phyloP scores from a whole-genome alignment of 208 protist species.

The Leishmania aethiopica region DNA sequence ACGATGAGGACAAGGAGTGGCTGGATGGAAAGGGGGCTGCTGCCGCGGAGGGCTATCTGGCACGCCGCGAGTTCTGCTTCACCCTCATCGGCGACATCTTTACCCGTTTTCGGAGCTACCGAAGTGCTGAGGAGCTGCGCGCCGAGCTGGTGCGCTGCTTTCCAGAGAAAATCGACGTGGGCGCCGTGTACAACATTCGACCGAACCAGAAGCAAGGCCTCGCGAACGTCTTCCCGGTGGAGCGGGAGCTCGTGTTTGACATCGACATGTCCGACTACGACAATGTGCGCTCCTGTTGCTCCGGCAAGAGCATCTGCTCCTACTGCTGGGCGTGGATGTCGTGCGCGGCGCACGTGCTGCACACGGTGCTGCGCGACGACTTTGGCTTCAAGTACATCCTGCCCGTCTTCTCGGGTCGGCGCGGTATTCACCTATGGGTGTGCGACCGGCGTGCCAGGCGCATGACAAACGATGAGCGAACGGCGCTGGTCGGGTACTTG shows the following conservation, averaged over 20 bases:
- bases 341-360: constrained; percentile 92
- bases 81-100: constrained; percentile 91
- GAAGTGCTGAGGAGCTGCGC: constrained; percentile 66
- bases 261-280: constrained; percentile 99
- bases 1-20: background rate
- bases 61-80: constrained; percentile 90
- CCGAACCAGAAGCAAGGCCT: constrained; percentile 83
- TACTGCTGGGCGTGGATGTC: constrained; percentile 98
- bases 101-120: constrained; percentile 87
- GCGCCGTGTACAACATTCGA: constrained; percentile 87
- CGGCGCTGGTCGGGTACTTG: constrained; percentile 93
- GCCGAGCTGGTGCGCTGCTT: constrained; percentile 73
- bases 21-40: constrained; percentile 19
- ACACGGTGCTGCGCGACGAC: constrained; percentile 86
- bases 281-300: constrained; percentile 97
- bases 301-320: constrained; percentile 93
- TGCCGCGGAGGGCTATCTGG: constrained; percentile 65
- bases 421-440: constrained; percentile 99
- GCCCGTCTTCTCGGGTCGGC: constrained; percentile 98
- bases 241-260: constrained; percentile 99
- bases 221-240: constrained; percentile 72
- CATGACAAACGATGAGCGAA: constrained; percentile 91
- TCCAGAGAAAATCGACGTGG: constrained; percentile 92
- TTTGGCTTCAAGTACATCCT: constrained; percentile 98
- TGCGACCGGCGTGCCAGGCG: constrained; percentile 93